Evolutionary conservation across 495 filamentous ascomycete species (phyloP), one percentile per base, ranked within the genome.

Genomic region (Aspergillus sclerotioniger): DNA sequence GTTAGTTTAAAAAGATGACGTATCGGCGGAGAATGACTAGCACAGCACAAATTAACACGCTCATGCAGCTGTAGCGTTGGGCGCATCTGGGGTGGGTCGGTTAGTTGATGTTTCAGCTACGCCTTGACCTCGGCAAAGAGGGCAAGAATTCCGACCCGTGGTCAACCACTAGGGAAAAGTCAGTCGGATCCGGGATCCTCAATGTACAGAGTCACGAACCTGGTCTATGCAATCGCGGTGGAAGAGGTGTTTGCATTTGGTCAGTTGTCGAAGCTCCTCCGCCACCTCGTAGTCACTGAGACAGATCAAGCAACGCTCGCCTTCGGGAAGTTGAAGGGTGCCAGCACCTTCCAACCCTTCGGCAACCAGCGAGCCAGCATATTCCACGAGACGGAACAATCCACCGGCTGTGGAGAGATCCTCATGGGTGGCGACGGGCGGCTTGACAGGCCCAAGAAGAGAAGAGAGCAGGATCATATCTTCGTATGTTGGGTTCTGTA

Each of bases 141-240:
- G 88, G 57, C 88, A 91, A 1, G 88, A 91, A 67, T 91, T 91
- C 58, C 88, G 87, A 39, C 88, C 88, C 21, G 87, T 90, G 19
- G 87, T 91, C 16, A 91, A 75, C 88, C 88, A 91, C 88, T 90
- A 21, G 7, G 39, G 15, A 41, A 0, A 49, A 16, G 54, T 71
- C 58, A 70, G 53, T 21, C 45, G 5, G 10, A 20, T n/a, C 10
- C 45, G 60, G 0, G 44, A 15, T 41, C 57, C 13, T 13, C 21
- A 29, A 0, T 10, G 16, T 32, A 29, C 72, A 78, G 50, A 74
- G 32, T 19, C 29, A 35, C 45, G 10, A 46, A 90, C 87, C 83
- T 90, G 82, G 62, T 91, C 88, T 65, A 91, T 90, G 68, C 88
- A 91, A 54, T 88, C 84, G 49, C 76, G 78, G 69, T 91, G 88